Percentiles rank a stretch among this genome's conserved stretches.
Conservation (phyloP, 805 yeast genomes). For the Pichia cephalocereana region DNA sequence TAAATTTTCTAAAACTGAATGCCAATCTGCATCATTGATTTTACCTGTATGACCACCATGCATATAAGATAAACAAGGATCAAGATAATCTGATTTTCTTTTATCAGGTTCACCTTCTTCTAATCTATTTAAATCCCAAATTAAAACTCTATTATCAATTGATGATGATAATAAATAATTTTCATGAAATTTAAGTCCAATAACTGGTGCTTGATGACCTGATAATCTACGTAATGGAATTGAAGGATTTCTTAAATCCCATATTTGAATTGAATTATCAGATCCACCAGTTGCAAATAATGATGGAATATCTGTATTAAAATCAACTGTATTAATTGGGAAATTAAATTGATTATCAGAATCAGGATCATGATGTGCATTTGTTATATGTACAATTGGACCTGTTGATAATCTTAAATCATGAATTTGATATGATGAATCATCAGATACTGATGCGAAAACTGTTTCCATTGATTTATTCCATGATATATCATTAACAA, state of each 20-base stretch:
- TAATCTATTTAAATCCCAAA: constrained; percentile 65
- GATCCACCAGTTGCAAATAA: constrained; percentile 71
- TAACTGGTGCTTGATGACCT: constrained; percentile 55
- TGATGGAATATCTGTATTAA: constrained; percentile 46
- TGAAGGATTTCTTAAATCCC: constrained; percentile 61
- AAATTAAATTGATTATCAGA: constrained; percentile 7
- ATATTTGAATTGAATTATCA: constrained; percentile 62
- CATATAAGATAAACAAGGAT: constrained; percentile 68
- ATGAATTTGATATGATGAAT: constrained; percentile 48
- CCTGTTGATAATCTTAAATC: constrained; percentile 37
- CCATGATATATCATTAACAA: constrained; percentile 63
- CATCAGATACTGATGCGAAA: constrained; percentile 69
- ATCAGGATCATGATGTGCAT: constrained; percentile 44
- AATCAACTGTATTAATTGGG: constrained; percentile 53
- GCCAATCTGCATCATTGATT: constrained; percentile 59
- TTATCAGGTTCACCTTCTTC: constrained; percentile 50
- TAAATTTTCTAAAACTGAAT: constrained; percentile 49
- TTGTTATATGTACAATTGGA: constrained; percentile 37
- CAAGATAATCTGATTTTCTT: constrained; percentile 46
- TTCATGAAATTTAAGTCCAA: constrained; percentile 43
- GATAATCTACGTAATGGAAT: constrained; percentile 53
- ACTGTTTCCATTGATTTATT: constrained; percentile 33
- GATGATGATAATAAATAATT: constrained; percentile 47
- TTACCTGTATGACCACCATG: constrained; percentile 83
- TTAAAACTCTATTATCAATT: constrained; percentile 56